These are phyloP conservation scores for Pseudogymnoascus sp. DNA, from an alignment of 2,329 filamentous ascomycete genomes.

Conservation along the genomic window DNA sequence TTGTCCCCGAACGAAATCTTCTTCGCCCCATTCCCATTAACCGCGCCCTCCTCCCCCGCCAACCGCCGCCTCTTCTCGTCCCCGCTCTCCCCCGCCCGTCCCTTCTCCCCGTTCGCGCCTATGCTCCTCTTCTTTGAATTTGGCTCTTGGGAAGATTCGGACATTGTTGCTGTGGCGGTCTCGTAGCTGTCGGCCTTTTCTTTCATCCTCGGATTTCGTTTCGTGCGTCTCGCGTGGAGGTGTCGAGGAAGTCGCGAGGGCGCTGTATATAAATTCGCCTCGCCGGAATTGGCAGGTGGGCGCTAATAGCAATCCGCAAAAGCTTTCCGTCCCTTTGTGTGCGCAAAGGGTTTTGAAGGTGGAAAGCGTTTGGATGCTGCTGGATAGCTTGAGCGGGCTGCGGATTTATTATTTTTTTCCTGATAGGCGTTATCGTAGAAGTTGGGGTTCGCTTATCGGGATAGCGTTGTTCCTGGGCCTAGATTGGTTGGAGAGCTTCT, in stretches of 20 bases:
- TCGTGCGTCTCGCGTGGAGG: background rate
- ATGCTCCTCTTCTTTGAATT: background rate
- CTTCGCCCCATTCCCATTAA: constrained; percentile 2
- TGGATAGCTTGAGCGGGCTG: background rate
- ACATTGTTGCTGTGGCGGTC: background rate
- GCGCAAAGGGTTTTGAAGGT: background rate
- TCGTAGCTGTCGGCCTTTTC: background rate
- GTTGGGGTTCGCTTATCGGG: constrained; percentile 3
- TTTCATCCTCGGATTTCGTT: background rate
- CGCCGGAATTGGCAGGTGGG: background rate
- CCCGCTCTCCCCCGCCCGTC: background rate
- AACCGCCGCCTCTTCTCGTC: background rate
- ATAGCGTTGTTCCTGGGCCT: background rate
- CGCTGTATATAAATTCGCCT: background rate
- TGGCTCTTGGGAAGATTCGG: background rate
- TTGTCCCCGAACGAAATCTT: background rate
- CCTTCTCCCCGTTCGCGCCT: background rate
- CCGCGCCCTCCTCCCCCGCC: background rate
- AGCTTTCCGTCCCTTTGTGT: background rate
- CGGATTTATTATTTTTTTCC: background rate
- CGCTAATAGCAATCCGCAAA: background rate
- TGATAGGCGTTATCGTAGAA: background rate
- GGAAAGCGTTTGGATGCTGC: background rate
- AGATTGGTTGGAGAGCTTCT: background rate
- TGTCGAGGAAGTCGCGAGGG: background rate